phyloP scores from a whole-genome alignment of 2,329 filamentous ascomycete genomes.

The Ascocoryne sarcoides region DNA sequence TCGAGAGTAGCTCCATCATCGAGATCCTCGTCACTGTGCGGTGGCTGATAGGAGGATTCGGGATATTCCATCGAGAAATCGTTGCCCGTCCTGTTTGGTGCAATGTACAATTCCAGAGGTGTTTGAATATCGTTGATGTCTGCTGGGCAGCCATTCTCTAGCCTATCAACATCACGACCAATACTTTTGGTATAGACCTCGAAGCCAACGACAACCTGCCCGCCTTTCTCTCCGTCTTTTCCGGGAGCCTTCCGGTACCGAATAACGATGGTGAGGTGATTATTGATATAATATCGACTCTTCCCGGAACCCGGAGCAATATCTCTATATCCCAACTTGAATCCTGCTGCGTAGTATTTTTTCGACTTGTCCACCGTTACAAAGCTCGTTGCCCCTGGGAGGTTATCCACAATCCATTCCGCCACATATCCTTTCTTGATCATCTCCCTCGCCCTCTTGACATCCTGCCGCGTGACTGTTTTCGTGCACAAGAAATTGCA shows the following conservation, averaged over 20 bases:
- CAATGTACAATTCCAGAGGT: slow-evolving; percentile 60
- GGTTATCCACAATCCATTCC: slow-evolving; percentile 89
- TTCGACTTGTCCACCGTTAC: slow-evolving; percentile 74
- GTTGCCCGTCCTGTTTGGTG: slow-evolving; percentile 54
- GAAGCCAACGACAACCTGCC: slow-evolving; percentile 78
- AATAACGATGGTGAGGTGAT: slow-evolving; percentile 79
- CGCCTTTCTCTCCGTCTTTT: slow-evolving; percentile 57
- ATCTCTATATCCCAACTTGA: slow-evolving; percentile 77
- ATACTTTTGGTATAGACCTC: slow-evolving; percentile 87
- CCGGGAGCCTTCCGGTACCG: slow-evolving; percentile 67
- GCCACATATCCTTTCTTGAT: slow-evolving; percentile 75
- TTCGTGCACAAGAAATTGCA: slow-evolving; percentile 66
- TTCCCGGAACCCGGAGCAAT: slow-evolving; percentile 46
- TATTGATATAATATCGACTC: slow-evolving; percentile 69
- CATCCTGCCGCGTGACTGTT: slow-evolving; percentile 52
- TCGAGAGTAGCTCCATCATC: slow-evolving; percentile 58
- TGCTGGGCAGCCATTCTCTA: slow-evolving; percentile 57
- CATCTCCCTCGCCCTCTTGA: slow-evolving; percentile 61
- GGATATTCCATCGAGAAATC: slow-evolving; percentile 43
- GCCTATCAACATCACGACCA: slow-evolving; percentile 47
- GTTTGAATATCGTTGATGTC: slow-evolving; percentile 55
- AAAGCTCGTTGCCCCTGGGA: slow-evolving; percentile 82
- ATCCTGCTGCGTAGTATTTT: slow-evolving; percentile 85
- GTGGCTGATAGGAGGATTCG: slow-evolving; percentile 48
- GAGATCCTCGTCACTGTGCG: slow-evolving; percentile 45